A percentile compares a stretch with the other conserved stretches of the same genome.
These are phyloP conservation scores for Stylosanthes scabra DNA, from an alignment of 331 rosid species.

Conservation along the genomic window DNA sequence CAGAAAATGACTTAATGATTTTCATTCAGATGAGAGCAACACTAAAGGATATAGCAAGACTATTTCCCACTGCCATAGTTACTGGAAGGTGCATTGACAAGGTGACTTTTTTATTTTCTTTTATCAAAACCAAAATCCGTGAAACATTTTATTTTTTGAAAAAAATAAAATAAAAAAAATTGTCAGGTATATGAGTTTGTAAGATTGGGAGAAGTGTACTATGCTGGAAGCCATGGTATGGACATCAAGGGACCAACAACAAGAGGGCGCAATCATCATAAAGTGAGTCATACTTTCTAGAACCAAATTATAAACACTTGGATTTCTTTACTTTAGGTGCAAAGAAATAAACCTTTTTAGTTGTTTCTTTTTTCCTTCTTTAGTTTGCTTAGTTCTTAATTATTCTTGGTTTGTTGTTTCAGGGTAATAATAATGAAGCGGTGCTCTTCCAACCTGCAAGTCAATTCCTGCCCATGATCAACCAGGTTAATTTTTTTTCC, in stretches of 20 bases:
- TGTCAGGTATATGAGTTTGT: conserved; percentile 75
- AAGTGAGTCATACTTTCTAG: conserved; percentile 51
- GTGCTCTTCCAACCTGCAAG: conserved; percentile 78
- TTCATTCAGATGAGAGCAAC: conserved; percentile 77
- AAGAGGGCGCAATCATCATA: conserved; percentile 49
- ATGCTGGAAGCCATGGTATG: conserved; percentile 99
- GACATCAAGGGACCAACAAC: conserved; percentile 92
- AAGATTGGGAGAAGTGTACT: conserved; percentile 74
- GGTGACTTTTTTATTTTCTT: conserved; percentile 55
- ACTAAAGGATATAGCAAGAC: conserved; percentile 64
- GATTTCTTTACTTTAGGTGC: neutral
- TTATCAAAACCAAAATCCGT: neutral
- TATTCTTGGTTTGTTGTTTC: conserved; percentile 24
- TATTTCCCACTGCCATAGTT: conserved; percentile 89
- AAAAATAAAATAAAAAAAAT: no score
- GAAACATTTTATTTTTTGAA: neutral
- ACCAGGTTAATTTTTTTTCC: conserved; percentile 73
- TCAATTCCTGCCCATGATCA: conserved; percentile 80
- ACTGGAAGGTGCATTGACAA: conserved; percentile 86
- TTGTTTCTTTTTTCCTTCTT: no score
- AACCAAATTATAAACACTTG: conserved; percentile 6
- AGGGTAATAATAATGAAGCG: conserved; percentile 60
- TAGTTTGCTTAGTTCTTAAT: neutral
- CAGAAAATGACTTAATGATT: no score
- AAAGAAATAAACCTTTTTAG: neutral